These are phyloP conservation scores for Boletus sp. DNA, from an alignment of 768 basidiomycete genomes.

Conservation along the genomic window DNA sequence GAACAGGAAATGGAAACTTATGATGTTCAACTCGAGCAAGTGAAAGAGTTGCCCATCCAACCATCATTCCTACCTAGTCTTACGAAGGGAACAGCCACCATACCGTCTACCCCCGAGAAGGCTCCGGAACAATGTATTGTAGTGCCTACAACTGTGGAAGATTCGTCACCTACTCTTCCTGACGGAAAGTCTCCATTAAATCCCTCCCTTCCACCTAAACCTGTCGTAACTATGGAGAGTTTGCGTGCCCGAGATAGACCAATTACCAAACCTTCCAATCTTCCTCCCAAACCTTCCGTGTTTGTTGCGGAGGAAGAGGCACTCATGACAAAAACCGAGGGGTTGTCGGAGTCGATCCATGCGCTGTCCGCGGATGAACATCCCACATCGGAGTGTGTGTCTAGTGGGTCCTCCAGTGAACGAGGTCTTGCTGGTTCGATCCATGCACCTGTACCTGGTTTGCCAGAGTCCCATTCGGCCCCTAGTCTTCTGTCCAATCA, in stretches of 20 bases:
- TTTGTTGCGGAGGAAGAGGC: slow-evolving; percentile 10
- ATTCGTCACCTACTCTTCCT: slow-evolving; percentile 5
- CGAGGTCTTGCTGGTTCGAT: slow-evolving; percentile 51
- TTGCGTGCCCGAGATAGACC: slow-evolving; percentile 13
- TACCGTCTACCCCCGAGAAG: slow-evolving; percentile 4
- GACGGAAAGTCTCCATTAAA: slow-evolving; percentile 33
- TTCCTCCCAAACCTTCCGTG: slow-evolving; percentile 10
- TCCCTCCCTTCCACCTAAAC: slow-evolving; percentile 49
- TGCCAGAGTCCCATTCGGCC: slow-evolving; percentile 39
- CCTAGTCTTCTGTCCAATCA: slow-evolving; percentile 33
- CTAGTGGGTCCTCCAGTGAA: slow-evolving; percentile 23
- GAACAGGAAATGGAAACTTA: slow-evolving; percentile 22
- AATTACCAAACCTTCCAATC: slow-evolving; percentile 10
- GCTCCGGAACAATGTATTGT: slow-evolving; percentile 19
- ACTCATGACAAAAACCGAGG: slow-evolving; percentile 14
- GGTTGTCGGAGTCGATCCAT: slow-evolving; percentile 29
- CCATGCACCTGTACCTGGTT: slow-evolving; percentile 45
- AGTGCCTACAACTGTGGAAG: slow-evolving; percentile 8
- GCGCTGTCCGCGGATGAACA: slow-evolving; percentile 19
- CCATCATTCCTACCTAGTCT: slow-evolving; percentile 6
- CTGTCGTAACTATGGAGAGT: slow-evolving; percentile 27
- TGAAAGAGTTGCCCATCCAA: slow-evolving; percentile 5
- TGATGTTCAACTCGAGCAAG: slow-evolving; percentile 5
- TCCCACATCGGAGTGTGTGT: slow-evolving; percentile 14
- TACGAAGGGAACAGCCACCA: neutral